phyloP scores from a whole-genome alignment of 2,329 filamentous ascomycete species.

The Lasiodiplodia citricola region DNA sequence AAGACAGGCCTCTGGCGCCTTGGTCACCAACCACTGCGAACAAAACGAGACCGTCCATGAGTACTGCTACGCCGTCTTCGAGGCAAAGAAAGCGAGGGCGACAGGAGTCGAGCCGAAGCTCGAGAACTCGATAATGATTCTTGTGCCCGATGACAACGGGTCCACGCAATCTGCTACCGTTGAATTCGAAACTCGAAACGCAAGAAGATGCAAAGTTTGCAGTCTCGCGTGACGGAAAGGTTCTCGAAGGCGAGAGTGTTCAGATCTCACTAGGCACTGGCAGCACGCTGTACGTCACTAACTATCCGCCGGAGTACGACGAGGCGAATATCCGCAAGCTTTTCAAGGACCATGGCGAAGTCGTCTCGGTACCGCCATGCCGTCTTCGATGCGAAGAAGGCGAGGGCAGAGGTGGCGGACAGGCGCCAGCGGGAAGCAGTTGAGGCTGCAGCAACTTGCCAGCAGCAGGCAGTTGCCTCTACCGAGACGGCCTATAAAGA shows the following conservation, averaged over 20 bases:
- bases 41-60: constrained; percentile 83
- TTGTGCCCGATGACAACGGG: constrained; percentile 33
- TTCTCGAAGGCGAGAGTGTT: constrained; percentile 74
- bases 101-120: not conserved
- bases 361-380: constrained; percentile 79
- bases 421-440: constrained; percentile 69
- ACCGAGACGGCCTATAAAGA: too few species aligned
- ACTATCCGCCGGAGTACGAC: constrained; percentile 81
- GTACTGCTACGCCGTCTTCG: constrained; percentile 74
- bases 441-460: too few species aligned
- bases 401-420: constrained; percentile 66
- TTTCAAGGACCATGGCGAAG: constrained; percentile 74
- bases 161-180: constrained; percentile 72
- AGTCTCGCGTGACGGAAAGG: constrained; percentile 79
- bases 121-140: too few species aligned
- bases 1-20: too few species aligned
- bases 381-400: constrained; percentile 73
- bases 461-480: too few species aligned
- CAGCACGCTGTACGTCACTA: constrained; percentile 86
- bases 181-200: constrained; percentile 83
- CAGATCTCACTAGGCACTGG: constrained; percentile 75
- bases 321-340: constrained; percentile 70
- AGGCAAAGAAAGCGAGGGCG: constrained; percentile 67
- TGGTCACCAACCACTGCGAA: constrained; percentile 75
- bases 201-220: constrained; percentile 82